Base-by-base conservation (phyloP, 345 rosid genomes). In the Reutealis trisperma region DNA sequence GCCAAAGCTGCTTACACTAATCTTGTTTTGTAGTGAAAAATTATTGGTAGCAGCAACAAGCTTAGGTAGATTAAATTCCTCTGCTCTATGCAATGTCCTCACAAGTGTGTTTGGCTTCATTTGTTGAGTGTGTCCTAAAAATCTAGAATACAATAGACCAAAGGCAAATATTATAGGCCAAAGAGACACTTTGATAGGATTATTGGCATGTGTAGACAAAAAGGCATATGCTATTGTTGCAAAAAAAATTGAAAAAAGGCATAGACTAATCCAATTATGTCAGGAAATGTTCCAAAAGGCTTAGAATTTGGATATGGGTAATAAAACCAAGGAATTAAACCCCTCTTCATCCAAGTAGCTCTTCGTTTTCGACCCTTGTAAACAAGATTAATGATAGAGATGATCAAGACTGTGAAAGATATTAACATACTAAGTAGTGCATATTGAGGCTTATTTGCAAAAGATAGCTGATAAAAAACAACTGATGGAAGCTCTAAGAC, bases 1-100 rank as follows among this genome's bases (percentile, higher is more conserved):
- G 1, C 99, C 98, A 22, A 86, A 93, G 80, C 96, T 93, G 1
- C 99, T 0, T 90, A 27, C 85, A 4, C 98, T 97, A 60, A 96
- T 87, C 84, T 86, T 91, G 87, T 90, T 92, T 75, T 91, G 91
- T 0, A 59, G 11, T 2, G 99, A 85, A 83, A 96, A 96, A 75
- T 84, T 80, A 47, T 88, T 81, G 5, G 99, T 92, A 2, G 98
- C 98, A 5, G 78, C 81, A 15, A 91, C 93, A 2, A 96, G 94
- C 82, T 92, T 93, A 2, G 83, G 77, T 2, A 96, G 68, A 9
- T 79, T 63, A 49, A 92, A 96, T 27, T 90, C 96, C 83, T 93
- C 97, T 0, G 93, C 93, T 78, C 84, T 88, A 67, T 22, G 14
- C 25, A 47, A 16, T 45, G 27, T 67, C 30, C 57, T 44, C n/a